Base-by-base conservation (phyloP, 2,329 filamentous ascomycete genomes). In the Aplosporella prunicola region DNA sequence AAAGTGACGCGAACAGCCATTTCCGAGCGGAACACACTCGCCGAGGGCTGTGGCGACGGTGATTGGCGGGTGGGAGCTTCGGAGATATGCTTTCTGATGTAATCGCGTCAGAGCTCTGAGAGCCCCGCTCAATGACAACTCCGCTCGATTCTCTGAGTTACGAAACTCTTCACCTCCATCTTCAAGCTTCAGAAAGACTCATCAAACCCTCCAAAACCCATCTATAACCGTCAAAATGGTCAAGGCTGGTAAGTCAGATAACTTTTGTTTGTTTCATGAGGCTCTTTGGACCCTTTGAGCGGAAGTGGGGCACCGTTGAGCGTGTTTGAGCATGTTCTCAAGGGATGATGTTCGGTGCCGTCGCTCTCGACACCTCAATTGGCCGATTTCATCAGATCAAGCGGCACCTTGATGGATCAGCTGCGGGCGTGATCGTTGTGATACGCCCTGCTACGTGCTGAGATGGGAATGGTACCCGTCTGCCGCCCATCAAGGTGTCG, bases 161-260 rank as follows among this genome's bases (percentile, higher is more conserved):
- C 31, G 23, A 24, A 11, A 24, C 20, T 35, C 32, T 30, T 31
- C 32, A 39, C 10, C 26, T 20, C 29, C 23, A 22, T 28, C 13
- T 36, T 15, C 27, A 38, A 36, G 33, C 32, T 40, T 26, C 23
- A 14, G 25, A 33, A 23, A 32, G 35, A 39, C 35, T 43, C 30
- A 51, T 51, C 41, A 58, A 53, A 53, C 43, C 22, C 13, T 25
- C 28, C 55, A 25, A 8, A 9, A 40, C 31, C 8, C 39, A 28
- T 23, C 49, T 57, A 51, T 60, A 66, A 70, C 68, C 70, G 68
- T 70, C 82, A 94, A 79, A 79, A 95, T 95, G 88, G 88, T 95
- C 74, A 95, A 94, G 78, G 88, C 89, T 71, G 85, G 86, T 93
- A 78, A 61, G 82, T 76, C 18, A 43, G 43, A 36, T 34, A 39